These are phyloP conservation scores for Leccinum broughii DNA, from an alignment of 768 basidiomycete genomes.

Conservation along the genomic window DNA sequence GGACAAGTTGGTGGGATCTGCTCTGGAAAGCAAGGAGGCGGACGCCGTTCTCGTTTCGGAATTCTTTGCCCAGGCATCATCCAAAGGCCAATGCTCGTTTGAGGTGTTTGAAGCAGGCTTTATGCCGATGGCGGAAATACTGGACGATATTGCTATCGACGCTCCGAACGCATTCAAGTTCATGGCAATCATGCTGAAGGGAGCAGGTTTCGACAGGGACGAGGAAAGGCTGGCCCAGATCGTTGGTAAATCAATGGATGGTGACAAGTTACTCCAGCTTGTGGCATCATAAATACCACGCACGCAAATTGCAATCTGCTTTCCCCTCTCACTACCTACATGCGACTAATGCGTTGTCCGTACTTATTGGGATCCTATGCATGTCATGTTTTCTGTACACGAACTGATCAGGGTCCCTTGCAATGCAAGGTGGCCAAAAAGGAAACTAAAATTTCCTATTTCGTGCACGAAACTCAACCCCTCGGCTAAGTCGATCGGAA, in stretches of 20 bases:
- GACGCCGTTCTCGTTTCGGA: conserved; percentile 78
- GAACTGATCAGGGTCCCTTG: too few species aligned
- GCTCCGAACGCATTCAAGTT: conserved; percentile 82
- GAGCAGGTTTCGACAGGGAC: conserved; percentile 57
- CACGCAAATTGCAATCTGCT: too few species aligned
- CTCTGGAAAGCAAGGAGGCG: conserved; percentile 78
- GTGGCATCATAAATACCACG: conserved; percentile 40
- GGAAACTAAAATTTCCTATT: background rate
- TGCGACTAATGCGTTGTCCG: too few species aligned
- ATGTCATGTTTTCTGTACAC: too few species aligned
- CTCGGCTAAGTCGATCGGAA: conserved; percentile 41
- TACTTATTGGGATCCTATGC: too few species aligned
- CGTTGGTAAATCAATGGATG: conserved; percentile 59
- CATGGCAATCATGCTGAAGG: conserved; percentile 74
- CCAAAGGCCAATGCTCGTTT: conserved; percentile 58
- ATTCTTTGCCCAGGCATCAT: conserved; percentile 64
- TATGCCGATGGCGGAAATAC: conserved; percentile 61
- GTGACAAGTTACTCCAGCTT: conserved; percentile 58
- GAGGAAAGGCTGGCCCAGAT: conserved; percentile 57
- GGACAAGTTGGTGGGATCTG: conserved; percentile 69
- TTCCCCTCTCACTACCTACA: too few species aligned
- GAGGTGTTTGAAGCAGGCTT: conserved; percentile 78
- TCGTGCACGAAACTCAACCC: background rate
- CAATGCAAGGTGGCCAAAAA: too few species aligned
- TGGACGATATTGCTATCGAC: conserved; percentile 90